Evolutionary conservation across 2,329 filamentous ascomycete genomes (phyloP).

Genomic region (Epichloe festucae): DNA sequence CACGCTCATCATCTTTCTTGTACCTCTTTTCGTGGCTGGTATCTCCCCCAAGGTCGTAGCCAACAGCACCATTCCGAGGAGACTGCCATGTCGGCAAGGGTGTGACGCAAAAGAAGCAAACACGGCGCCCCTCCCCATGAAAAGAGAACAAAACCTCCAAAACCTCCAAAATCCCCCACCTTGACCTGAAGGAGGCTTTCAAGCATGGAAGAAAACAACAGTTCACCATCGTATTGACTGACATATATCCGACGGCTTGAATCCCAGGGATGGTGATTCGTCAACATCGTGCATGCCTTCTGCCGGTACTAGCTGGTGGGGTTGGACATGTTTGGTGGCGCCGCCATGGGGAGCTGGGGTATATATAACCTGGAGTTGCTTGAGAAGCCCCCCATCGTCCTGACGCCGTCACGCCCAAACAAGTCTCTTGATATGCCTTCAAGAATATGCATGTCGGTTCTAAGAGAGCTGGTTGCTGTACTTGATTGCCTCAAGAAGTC

Average conservation of each 20-base stretch:
- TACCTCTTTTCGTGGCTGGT: too few species aligned
- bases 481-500: conserved; percentile 57
- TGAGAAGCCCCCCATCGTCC: conserved; percentile 28
- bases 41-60: neutral
- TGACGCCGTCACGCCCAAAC: conserved; percentile 18
- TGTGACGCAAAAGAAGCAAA: neutral
- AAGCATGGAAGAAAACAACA: neutral
- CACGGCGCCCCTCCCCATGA: too few species aligned
- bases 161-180: neutral
- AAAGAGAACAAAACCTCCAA: neutral
- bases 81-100: too few species aligned
- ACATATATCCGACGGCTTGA: too few species aligned
- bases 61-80: neutral
- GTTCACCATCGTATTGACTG: neutral
- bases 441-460: conserved; percentile 63
- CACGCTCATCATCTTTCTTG: too few species aligned
- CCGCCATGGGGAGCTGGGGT: conserved; percentile 10
- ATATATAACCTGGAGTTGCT: conserved; percentile 21
- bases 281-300: too few species aligned
- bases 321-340: conserved; percentile 5
- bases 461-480: conserved; percentile 62
- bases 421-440: conserved; percentile 37
- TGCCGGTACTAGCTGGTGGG: neutral
- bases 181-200: neutral
- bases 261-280: too few species aligned